These are phyloP conservation scores for Sanguinoderma infundibulare DNA, from an alignment of 1,284 basidiomycete genomes.

Conservation along the genomic window DNA sequence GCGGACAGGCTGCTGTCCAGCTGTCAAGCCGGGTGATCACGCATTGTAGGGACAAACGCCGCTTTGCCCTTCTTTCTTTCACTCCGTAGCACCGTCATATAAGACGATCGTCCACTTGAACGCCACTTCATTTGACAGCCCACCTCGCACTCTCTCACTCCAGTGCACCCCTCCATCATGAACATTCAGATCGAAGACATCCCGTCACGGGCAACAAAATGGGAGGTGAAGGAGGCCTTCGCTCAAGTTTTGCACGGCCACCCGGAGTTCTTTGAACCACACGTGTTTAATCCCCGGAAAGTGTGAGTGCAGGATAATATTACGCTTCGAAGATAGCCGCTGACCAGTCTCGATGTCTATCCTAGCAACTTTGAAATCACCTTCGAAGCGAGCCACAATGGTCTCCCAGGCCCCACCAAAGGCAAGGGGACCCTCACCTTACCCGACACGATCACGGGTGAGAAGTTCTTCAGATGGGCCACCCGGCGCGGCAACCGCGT, in stretches of 20 bases:
- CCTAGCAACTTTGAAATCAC: constrained; percentile 57
- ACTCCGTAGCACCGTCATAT: neutral
- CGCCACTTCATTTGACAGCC: neutral
- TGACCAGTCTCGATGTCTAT: neutral
- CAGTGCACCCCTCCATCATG: neutral
- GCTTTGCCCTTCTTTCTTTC: neutral
- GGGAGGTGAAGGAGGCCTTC: constrained; percentile 58
- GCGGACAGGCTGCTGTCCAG: no score
- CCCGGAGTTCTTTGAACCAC: constrained; percentile 49
- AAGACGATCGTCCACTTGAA: neutral
- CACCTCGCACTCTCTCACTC: neutral
- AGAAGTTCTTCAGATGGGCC: constrained; percentile 51
- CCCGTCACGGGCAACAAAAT: constrained; percentile 50
- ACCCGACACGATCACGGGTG: constrained; percentile 43
- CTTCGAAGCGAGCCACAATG: constrained; percentile 52
- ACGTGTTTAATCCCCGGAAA: constrained; percentile 36
- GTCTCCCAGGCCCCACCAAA: constrained; percentile 58
- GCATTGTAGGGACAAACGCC: neutral
- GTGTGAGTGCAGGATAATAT: constrained; percentile 23
- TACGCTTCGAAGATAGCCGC: neutral
- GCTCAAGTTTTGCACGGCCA: constrained; percentile 54
- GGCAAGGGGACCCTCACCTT: constrained; percentile 58
- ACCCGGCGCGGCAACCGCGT: constrained; percentile 39
- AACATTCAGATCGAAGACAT: constrained; percentile 43
- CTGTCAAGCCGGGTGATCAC: no score